Evolutionary conservation across 1,284 basidiomycete species (phyloP).

Genomic region (Heterobasidion annosum): DNA sequence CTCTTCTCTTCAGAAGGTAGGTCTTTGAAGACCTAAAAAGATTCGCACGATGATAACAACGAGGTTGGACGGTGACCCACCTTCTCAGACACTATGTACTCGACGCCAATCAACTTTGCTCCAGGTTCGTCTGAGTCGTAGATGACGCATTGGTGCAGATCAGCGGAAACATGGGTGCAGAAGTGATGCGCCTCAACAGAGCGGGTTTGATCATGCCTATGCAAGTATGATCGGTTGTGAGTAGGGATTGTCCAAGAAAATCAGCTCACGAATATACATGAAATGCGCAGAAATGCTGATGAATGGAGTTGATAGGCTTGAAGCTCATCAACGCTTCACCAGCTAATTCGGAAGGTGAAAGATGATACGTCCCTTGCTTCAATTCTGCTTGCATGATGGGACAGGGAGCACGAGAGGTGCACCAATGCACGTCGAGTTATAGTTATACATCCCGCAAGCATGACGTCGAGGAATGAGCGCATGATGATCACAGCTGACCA

Average conservation of each 20-base stretch:
- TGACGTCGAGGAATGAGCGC: background rate
- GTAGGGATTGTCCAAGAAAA: background rate
- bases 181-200: conserved; percentile 33
- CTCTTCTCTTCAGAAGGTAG: conserved; percentile 37
- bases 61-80: conserved; percentile 9
- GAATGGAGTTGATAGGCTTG: conserved; percentile 33
- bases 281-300: conserved; percentile 40
- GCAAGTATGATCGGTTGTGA: background rate
- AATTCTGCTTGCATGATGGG: conserved; percentile 16
- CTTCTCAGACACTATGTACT: conserved; percentile 40
- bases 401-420: background rate
- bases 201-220: conserved; percentile 27
- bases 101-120: conserved; percentile 41
- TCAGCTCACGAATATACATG: conserved; percentile 25
- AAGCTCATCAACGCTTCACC: conserved; percentile 34
- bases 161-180: conserved; percentile 26
- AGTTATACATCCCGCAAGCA: background rate
- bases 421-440: background rate
- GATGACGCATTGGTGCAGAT: conserved; percentile 27
- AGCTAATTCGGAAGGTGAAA: conserved; percentile 19
- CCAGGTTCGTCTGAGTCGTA: conserved; percentile 36
- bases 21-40: conserved; percentile 24
- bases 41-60: background rate
- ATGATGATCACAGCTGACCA: too few relatives aligned
- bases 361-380: conserved; percentile 19